phyloP scores from a whole-genome alignment of 352 stramenopile species.

The Globisporangium polare region DNA sequence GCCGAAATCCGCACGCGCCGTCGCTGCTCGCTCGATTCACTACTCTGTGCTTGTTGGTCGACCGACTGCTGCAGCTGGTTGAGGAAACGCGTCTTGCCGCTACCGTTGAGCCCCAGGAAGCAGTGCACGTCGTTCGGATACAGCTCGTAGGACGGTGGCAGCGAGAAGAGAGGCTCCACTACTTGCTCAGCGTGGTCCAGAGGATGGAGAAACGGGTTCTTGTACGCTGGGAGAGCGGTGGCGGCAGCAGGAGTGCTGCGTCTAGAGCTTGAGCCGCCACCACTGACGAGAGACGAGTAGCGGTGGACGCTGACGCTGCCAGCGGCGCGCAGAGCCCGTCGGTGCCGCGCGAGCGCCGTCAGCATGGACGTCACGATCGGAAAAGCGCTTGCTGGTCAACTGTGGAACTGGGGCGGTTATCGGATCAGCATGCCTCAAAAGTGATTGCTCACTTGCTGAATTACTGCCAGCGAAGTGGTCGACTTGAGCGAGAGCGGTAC shows the following conservation, averaged over 20 bases:
- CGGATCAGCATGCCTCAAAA: background rate
- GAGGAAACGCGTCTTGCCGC: slow-evolving; percentile 61
- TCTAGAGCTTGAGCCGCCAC: background rate
- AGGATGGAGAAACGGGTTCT: slow-evolving; percentile 8
- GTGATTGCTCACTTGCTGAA: too few species aligned
- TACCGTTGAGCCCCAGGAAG: slow-evolving; percentile 68
- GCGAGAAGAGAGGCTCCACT: slow-evolving; percentile 24
- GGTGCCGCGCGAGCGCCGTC: background rate
- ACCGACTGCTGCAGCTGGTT: slow-evolving; percentile 29
- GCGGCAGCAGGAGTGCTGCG: background rate
- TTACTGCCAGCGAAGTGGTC: too few species aligned
- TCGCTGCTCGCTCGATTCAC: background rate
- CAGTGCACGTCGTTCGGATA: slow-evolving; percentile 57
- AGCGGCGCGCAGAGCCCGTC: background rate
- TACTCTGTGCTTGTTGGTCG: background rate
- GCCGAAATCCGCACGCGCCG: slow-evolving; percentile 30
- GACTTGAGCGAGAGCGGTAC: too few species aligned
- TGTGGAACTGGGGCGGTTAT: background rate
- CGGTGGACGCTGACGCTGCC: background rate
- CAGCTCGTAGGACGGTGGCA: slow-evolving; percentile 41
- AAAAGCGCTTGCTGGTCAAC: background rate
- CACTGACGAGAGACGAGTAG: background rate
- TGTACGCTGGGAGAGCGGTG: slow-evolving; percentile 2
- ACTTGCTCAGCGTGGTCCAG: background rate
- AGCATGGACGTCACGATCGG: slow-evolving; percentile 1